A percentile compares a stretch with the other conserved stretches of the same genome.
Evolutionary conservation across 768 basidiomycete species (phyloP).

Genomic region (Hypholoma fasciculare): DNA sequence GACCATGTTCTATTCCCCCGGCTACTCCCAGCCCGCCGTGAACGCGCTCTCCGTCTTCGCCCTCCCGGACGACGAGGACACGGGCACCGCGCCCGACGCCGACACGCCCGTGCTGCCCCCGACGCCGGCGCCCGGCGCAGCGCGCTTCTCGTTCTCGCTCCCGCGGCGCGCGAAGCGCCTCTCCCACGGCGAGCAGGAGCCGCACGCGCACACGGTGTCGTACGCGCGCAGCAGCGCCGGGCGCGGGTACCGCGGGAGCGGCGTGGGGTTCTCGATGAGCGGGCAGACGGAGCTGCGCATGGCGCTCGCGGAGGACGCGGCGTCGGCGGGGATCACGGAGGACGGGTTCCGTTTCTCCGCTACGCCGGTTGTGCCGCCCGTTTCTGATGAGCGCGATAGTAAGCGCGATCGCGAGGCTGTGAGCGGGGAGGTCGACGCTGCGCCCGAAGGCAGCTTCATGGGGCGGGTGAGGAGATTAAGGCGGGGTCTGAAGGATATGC

Average conservation of each 20-base stretch:
- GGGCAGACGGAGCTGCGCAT: slow-evolving; percentile 61
- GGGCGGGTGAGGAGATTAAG: slow-evolving; percentile 29
- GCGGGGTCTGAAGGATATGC: slow-evolving; percentile 34
- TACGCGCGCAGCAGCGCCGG: slow-evolving; percentile 1
- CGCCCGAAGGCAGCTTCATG: slow-evolving; percentile 5
- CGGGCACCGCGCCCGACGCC: background rate
- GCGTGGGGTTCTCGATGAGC: slow-evolving; percentile 53
- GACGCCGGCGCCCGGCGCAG: background rate
- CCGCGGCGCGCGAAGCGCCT: background rate
- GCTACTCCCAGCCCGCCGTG: slow-evolving; percentile 8
- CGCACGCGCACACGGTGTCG: background rate
- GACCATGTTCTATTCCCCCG: slow-evolving; percentile 16
- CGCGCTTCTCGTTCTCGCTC: slow-evolving; percentile 5
- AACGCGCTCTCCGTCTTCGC: slow-evolving; percentile 17
- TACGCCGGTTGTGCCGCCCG: background rate
- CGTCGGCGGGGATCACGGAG: slow-evolving; percentile 5
- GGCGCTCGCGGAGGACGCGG: slow-evolving; percentile 35
- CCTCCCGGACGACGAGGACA: slow-evolving; percentile 17
- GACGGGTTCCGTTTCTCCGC: slow-evolving; percentile 14
- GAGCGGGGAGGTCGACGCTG: background rate
- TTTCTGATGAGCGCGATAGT: background rate
- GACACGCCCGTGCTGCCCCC: background rate
- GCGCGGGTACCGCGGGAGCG: slow-evolving; percentile 14
- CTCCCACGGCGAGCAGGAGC: background rate
- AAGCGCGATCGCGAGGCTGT: background rate